phyloP scores from a whole-genome alignment of 2,329 filamentous ascomycete genomes.

The Nigrospora sphaerica region DNA sequence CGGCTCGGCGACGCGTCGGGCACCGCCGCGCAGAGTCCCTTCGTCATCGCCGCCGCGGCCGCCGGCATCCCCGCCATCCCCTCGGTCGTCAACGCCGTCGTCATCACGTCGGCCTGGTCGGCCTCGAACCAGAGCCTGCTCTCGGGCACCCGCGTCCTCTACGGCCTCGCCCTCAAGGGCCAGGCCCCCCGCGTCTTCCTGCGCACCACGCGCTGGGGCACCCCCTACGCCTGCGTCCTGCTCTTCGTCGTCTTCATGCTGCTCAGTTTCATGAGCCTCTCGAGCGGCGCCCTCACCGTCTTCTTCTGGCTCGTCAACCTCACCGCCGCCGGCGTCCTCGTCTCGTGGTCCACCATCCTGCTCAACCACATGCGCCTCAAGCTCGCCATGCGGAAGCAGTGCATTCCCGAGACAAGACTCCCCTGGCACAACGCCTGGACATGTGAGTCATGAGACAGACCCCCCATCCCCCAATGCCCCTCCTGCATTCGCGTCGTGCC shows the following conservation, averaged over 20 bases:
- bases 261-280: slow-evolving; percentile 51
- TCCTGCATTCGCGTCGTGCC: background rate
- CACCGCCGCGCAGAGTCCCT: slow-evolving; percentile 61
- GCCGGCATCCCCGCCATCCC: slow-evolving; percentile 57
- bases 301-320: slow-evolving; percentile 60
- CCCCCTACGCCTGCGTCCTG: slow-evolving; percentile 51
- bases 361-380: slow-evolving; percentile 52
- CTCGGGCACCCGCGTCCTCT: slow-evolving; percentile 65
- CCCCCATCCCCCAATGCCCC: background rate
- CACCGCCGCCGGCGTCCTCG: slow-evolving; percentile 54
- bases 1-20: slow-evolving; percentile 50
- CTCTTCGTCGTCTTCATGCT: slow-evolving; percentile 47
- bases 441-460: slow-evolving; percentile 29
- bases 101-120: slow-evolving; percentile 69
- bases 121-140: slow-evolving; percentile 74
- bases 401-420: slow-evolving; percentile 38
- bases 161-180: slow-evolving; percentile 64
- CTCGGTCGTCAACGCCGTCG: slow-evolving; percentile 65
- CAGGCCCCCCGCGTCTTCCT: slow-evolving; percentile 67
- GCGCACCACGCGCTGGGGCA: slow-evolving; percentile 40
- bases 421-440: slow-evolving; percentile 61
- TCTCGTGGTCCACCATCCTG: slow-evolving; percentile 57
- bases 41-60: slow-evolving; percentile 64
- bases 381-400: slow-evolving; percentile 46
- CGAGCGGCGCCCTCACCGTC: slow-evolving; percentile 51